Percentiles rank a stretch among this genome's conserved stretches.
These are phyloP conservation scores for Kodamaea suecica DNA, from an alignment of 1,139 yeast genomes.

Conservation along the genomic window DNA sequence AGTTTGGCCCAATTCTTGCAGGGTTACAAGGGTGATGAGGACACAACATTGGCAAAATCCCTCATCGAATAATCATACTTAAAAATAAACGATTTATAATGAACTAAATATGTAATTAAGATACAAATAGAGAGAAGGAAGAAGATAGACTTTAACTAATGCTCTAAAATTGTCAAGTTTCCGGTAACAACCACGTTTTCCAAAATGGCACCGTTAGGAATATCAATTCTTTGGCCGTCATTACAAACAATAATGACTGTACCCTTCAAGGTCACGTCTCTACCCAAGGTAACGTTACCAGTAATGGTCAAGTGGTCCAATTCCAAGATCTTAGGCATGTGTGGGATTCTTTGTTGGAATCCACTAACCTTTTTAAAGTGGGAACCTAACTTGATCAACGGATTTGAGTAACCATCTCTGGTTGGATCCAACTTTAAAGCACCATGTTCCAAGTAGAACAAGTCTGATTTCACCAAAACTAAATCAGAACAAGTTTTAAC, in stretches of 20 bases:
- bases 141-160: too few relatives aligned
- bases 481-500: constrained; percentile 96
- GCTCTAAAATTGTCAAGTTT: constrained; percentile 92
- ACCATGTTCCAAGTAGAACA: constrained; percentile 89
- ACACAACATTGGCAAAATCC: constrained; percentile 35
- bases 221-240: constrained; percentile 94
- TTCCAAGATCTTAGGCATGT: constrained; percentile 94
- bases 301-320: constrained; percentile 96
- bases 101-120: background rate
- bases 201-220: constrained; percentile 91
- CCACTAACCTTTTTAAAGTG: constrained; percentile 94
- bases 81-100: background rate
- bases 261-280: constrained; percentile 87
- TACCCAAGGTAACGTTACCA: constrained; percentile 91
- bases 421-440: constrained; percentile 78
- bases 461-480: constrained; percentile 92
- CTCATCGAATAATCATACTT: too few relatives aligned
- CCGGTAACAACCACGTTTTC: constrained; percentile 98
- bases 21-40: constrained; percentile 49
- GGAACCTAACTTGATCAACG: constrained; percentile 92
- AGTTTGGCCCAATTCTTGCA: constrained; percentile 42
- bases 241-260: constrained; percentile 97
- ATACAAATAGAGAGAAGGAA: background rate
- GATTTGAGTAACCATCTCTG: constrained; percentile 86
- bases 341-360: constrained; percentile 86